Percentiles rank a stretch among this genome's conserved stretches.
These are phyloP conservation scores for Aspergillus novoparasiticus DNA, from an alignment of 2,329 filamentous ascomycete species.

Conservation along the genomic window DNA sequence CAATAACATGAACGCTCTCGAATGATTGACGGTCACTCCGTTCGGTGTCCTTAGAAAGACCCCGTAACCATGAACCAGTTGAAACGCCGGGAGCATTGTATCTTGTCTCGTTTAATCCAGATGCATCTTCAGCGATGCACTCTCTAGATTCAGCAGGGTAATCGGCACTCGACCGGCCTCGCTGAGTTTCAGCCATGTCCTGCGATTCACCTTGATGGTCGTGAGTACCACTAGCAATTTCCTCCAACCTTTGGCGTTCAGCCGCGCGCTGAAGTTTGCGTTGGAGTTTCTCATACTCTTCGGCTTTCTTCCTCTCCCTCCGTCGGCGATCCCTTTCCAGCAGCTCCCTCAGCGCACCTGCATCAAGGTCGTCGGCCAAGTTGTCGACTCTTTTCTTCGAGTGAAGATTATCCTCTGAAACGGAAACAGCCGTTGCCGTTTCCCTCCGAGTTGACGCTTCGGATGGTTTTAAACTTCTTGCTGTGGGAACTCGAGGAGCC, in stretches of 20 bases:
- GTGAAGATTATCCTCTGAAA: conserved; percentile 62
- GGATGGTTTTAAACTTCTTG: conserved; percentile 49
- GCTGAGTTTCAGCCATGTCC: conserved; percentile 3
- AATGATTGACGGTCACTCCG: conserved; percentile 27
- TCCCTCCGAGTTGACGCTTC: conserved; percentile 54
- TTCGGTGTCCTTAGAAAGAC: conserved; percentile 33
- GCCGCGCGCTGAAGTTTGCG: conserved; percentile 49
- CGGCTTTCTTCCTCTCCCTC: conserved; percentile 71
- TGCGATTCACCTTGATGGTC: conserved; percentile 12
- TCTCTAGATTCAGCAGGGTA: conserved; percentile 13
- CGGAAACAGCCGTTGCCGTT: conserved; percentile 55
- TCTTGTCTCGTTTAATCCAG: conserved; percentile 9
- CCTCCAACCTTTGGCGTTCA: conserved; percentile 58
- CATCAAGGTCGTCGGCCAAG: conserved; percentile 81
- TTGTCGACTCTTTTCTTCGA: conserved; percentile 67
- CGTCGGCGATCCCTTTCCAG: conserved; percentile 87
- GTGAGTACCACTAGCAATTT: conserved; percentile 42
- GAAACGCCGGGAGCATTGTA: conserved; percentile 12
- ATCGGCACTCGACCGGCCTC: conserved; percentile 11
- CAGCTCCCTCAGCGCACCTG: conserved; percentile 79
- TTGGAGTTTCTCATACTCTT: conserved; percentile 66
- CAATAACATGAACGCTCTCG: conserved; percentile 35
- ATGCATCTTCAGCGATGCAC: conserved; percentile 11
- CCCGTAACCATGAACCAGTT: conserved; percentile 36
- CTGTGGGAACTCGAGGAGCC: conserved; percentile 60